phyloP scores from a whole-genome alignment of 257 asterid species.

The Forsythia suspensa region DNA sequence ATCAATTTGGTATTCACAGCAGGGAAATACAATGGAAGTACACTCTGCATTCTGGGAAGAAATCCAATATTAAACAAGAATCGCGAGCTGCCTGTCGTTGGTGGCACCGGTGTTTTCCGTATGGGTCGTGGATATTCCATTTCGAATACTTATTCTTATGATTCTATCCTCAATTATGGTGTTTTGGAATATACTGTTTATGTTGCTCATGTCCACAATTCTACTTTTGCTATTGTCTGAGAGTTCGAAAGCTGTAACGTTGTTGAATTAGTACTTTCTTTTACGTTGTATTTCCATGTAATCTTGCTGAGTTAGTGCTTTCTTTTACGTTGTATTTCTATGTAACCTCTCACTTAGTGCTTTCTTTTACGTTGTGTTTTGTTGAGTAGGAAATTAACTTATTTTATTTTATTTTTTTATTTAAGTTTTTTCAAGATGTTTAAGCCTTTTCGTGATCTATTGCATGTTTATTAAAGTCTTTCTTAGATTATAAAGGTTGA shows the following conservation, averaged over 20 bases:
- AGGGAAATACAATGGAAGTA: not conserved
- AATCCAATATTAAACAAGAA: not conserved
- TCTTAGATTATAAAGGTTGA: too few species aligned
- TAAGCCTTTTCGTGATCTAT: too few species aligned
- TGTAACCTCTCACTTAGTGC: too few species aligned
- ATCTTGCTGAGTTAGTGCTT: too few species aligned
- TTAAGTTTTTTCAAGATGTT: too few species aligned
- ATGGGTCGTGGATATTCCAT: not conserved
- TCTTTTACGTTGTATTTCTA: too few species aligned
- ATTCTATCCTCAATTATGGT: not conserved
- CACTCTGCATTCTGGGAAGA: not conserved
- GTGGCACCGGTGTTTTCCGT: not conserved
- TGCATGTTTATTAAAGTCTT: too few species aligned
- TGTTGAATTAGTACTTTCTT: too few species aligned
- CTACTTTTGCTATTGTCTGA: not conserved
- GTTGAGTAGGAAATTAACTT: too few species aligned
- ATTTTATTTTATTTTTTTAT: too few species aligned
- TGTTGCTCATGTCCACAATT: not conserved
- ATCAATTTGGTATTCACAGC: not conserved
- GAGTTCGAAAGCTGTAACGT: not conserved
- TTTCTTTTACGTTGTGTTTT: too few species aligned
- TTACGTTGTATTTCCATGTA: too few species aligned
- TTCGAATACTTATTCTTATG: not conserved
- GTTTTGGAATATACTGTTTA: not conserved
- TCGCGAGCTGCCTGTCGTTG: not conserved